A percentile compares a stretch with the other conserved stretches of the same genome.
phyloP scores from a whole-genome alignment of 2,329 filamentous ascomycete genomes.

The Hirsutella rhossiliensis region DNA sequence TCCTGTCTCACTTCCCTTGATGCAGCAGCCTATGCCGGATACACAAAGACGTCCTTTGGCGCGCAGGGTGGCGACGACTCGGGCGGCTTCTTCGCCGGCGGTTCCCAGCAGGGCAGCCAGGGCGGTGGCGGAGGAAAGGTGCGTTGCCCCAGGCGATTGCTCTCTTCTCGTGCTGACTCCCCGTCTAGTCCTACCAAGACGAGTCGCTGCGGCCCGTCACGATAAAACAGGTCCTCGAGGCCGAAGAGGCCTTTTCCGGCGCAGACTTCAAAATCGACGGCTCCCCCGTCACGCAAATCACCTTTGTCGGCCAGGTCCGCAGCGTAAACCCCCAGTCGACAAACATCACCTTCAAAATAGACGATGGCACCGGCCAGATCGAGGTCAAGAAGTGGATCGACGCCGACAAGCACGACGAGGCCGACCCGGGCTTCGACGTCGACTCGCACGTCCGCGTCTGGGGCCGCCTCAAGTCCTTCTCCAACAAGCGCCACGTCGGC shows the following conservation, averaged over 20 bases:
- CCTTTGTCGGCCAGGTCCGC: conserved; percentile 84
- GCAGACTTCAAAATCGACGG: conserved; percentile 79
- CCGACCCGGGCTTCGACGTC: conserved; percentile 45
- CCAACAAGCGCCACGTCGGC: conserved; percentile 69
- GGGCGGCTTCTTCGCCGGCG: conserved; percentile 49
- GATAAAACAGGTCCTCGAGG: conserved; percentile 85
- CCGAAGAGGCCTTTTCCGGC: conserved; percentile 58
- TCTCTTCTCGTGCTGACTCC: background rate
- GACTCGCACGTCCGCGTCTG: conserved; percentile 78
- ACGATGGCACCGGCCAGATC: conserved; percentile 86
- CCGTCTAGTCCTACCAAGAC: conserved; percentile 49
- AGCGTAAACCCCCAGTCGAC: conserved; percentile 77
- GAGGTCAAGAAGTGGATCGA: conserved; percentile 87
- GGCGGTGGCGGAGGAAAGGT: conserved; percentile 32
- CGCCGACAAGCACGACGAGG: conserved; percentile 38
- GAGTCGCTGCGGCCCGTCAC: conserved; percentile 89
- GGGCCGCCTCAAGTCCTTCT: conserved; percentile 74
- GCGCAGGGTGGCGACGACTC: conserved; percentile 45
- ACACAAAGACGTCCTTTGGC: conserved; percentile 34
- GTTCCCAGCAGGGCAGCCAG: conserved; percentile 48
- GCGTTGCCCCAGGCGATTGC: conserved; percentile 5
- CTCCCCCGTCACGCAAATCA: conserved; percentile 55
- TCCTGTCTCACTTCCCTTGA: background rate
- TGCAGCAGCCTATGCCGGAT: conserved; percentile 38
- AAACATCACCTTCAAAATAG: conserved; percentile 83